Conservation (phyloP, 306 rosid genomes). For the Prunus mira region DNA sequence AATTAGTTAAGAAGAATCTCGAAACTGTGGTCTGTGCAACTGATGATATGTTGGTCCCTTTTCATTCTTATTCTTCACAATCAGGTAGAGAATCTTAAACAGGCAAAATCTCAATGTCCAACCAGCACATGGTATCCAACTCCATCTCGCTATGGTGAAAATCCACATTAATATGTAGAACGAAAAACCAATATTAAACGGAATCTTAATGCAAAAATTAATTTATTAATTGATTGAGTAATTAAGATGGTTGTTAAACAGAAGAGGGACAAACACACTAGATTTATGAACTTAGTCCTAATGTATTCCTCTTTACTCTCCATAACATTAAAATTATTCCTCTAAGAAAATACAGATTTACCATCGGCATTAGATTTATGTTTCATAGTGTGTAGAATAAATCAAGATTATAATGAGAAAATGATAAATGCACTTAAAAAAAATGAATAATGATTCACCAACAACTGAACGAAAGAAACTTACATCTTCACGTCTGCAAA, state of each 20-base stretch:
- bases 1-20: too few relatives aligned
- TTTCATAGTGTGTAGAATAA: neutral
- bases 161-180: neutral
- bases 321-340: neutral
- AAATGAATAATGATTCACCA: neutral
- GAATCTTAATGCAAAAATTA: too few relatives aligned
- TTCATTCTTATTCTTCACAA: too few relatives aligned
- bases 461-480: conserved; percentile 32
- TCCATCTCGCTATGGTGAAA: neutral
- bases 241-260: neutral
- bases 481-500: conserved; percentile 91
- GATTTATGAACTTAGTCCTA: too few relatives aligned
- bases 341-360: neutral
- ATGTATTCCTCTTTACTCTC: neutral
- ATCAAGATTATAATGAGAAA: conserved; percentile 3
- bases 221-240: neutral
- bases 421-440: neutral
- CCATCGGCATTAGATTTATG: too few relatives aligned
- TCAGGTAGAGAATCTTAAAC: too few relatives aligned
- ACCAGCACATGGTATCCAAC: neutral
- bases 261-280: neutral
- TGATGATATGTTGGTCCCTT: too few relatives aligned
- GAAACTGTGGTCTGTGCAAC: too few relatives aligned
- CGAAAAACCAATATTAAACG: too few relatives aligned
- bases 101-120: neutral